phyloP scores from a whole-genome alignment of 2,329 filamentous ascomycete genomes.

The Pseudogymnoascus sp. region DNA sequence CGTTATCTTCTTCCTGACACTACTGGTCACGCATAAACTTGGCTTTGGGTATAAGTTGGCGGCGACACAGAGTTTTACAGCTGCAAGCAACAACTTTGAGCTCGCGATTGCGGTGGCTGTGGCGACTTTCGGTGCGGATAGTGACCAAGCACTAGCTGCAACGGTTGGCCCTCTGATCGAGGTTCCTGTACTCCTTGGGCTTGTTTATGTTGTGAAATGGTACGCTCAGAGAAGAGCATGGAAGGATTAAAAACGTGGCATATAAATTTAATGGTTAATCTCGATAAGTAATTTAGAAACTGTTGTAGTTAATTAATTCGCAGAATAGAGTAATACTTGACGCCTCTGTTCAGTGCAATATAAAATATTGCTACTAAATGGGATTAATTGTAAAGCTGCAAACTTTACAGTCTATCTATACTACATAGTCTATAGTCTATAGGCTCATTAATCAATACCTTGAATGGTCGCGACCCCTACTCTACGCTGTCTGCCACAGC shows the following conservation, averaged over 20 bases:
- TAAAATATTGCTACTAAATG: conserved; percentile 20
- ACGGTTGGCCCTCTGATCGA: conserved; percentile 78
- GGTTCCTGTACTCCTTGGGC: conserved; percentile 63
- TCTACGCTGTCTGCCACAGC: not conserved
- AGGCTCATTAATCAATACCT: not conserved
- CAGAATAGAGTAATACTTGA: not conserved
- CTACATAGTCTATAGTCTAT: not conserved
- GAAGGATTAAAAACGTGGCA: not conserved
- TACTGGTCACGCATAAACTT: conserved; percentile 53
- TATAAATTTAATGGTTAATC: not conserved
- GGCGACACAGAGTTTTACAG: conserved; percentile 77
- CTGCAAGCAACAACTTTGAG: conserved; percentile 90
- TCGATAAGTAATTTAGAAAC: not conserved
- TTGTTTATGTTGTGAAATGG: conserved; percentile 64
- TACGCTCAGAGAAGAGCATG: conserved; percentile 35
- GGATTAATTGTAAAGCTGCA: conserved; percentile 54
- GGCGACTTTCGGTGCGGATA: conserved; percentile 64
- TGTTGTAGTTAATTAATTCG: not conserved
- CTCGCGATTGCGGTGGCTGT: conserved; percentile 81
- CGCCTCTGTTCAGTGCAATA: not conserved
- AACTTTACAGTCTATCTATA: not conserved
- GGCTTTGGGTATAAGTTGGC: conserved; percentile 65
- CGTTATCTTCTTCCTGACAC: conserved; percentile 62
- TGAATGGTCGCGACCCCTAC: not conserved
- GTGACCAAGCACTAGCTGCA: conserved; percentile 67